A percentile compares a stretch with the other conserved stretches of the same genome.
Evolutionary conservation across 2,329 filamentous ascomycete genomes (phyloP).

Genomic region (Lachnellula cervina): DNA sequence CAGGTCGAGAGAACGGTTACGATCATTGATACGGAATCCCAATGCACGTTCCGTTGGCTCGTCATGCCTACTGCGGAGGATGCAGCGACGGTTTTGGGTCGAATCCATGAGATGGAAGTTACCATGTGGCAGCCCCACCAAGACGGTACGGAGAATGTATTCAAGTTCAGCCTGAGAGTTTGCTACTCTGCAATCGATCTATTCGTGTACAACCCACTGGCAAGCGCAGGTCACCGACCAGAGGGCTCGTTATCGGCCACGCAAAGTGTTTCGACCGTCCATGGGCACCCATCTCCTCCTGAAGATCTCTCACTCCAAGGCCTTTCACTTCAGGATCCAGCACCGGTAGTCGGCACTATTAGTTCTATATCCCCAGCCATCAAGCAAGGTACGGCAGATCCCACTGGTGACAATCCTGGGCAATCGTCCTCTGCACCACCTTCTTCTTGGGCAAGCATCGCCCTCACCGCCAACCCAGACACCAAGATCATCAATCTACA

Average conservation of each 20-base stretch:
- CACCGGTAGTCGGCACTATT: not conserved
- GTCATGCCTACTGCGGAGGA: constrained; percentile 19
- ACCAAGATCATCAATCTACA: constrained; percentile 18
- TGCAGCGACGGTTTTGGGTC: constrained; percentile 8
- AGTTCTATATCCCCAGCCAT: not conserved
- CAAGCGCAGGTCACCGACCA: not conserved
- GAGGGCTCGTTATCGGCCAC: not conserved
- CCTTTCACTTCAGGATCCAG: not conserved
- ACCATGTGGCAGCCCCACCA: not conserved
- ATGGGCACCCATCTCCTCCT: constrained; percentile 2
- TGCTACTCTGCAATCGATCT: not conserved
- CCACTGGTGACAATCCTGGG: not conserved
- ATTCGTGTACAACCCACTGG: not conserved
- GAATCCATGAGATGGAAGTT: constrained; percentile 12
- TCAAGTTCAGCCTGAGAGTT: not conserved
- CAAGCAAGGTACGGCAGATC: not conserved
- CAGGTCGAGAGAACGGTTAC: constrained; percentile 13
- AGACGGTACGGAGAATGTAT: not conserved
- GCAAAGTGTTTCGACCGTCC: not conserved
- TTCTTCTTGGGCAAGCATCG: constrained; percentile 26
- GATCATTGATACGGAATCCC: constrained; percentile 16
- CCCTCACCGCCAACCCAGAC: constrained; percentile 14
- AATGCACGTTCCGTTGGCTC: constrained; percentile 23
- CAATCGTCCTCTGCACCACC: constrained; percentile 3
- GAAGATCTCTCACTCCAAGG: not conserved